These are phyloP conservation scores for Pugionium cornutum DNA, from an alignment of 345 rosid genomes.

Conservation along the genomic window DNA sequence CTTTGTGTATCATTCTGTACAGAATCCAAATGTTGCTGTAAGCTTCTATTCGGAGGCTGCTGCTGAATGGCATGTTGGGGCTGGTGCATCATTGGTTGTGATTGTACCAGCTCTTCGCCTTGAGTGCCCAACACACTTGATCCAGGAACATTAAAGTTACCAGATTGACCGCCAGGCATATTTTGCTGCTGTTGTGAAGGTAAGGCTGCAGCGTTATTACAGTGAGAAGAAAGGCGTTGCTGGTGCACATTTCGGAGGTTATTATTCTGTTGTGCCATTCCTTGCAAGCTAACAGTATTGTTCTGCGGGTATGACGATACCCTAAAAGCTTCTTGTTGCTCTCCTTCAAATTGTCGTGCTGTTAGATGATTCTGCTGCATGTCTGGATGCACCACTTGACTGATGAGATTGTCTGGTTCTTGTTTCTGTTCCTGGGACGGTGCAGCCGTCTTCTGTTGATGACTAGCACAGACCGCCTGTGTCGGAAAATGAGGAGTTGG, in stretches of 20 bases:
- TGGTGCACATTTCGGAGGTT: slow-evolving; percentile 51
- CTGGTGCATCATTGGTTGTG: slow-evolving; percentile 59
- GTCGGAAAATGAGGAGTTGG: slow-evolving; percentile 58
- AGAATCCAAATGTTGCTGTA: slow-evolving; percentile 53
- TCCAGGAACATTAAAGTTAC: slow-evolving; percentile 44
- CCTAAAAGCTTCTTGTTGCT: slow-evolving; percentile 62
- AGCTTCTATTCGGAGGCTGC: slow-evolving; percentile 45
- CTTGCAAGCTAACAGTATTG: slow-evolving; percentile 47
- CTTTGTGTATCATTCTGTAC: slow-evolving; percentile 55
- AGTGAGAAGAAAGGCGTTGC: slow-evolving; percentile 52
- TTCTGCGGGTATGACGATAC: slow-evolving; percentile 53
- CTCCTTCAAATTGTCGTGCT: slow-evolving; percentile 54
- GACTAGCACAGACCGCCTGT: slow-evolving; percentile 52
- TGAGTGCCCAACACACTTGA: slow-evolving; percentile 50
- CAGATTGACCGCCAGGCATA: slow-evolving; percentile 52
- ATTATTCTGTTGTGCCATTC: slow-evolving; percentile 48
- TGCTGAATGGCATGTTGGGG: slow-evolving; percentile 51
- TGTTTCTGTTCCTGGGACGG: slow-evolving; percentile 48
- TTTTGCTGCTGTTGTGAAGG: slow-evolving; percentile 52
- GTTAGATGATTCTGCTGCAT: slow-evolving; percentile 59
- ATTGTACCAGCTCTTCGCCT: slow-evolving; percentile 56
- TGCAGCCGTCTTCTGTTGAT: slow-evolving; percentile 59
- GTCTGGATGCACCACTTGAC: slow-evolving; percentile 50
- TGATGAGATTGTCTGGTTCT: slow-evolving; percentile 44
- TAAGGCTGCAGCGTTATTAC: slow-evolving; percentile 48